These are phyloP conservation scores for Pseudotsuga menziesii DNA, from an alignment of 75 land plant genomes.

Conservation along the genomic window DNA sequence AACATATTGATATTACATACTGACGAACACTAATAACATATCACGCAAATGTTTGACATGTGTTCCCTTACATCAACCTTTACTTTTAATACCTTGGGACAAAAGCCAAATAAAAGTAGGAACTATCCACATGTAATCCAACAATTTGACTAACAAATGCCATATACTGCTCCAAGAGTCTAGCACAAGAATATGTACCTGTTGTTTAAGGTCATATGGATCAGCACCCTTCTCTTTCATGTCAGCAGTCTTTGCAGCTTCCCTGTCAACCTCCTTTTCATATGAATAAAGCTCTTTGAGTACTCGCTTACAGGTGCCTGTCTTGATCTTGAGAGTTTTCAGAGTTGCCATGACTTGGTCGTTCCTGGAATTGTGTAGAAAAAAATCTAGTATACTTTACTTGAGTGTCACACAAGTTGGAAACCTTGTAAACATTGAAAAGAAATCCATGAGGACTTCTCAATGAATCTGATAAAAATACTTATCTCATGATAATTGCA, in stretches of 20 bases:
- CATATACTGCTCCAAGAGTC: background rate
- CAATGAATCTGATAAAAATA: background rate
- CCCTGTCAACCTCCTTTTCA: conserved; percentile 89
- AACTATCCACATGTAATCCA: background rate
- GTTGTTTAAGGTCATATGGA: conserved; percentile 92
- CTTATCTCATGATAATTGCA: background rate
- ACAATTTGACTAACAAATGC: background rate
- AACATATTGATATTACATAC: too few species aligned
- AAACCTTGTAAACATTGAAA: background rate
- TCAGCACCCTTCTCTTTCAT: conserved; percentile 93
- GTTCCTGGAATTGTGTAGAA: background rate
- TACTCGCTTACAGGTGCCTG: conserved; percentile 73
- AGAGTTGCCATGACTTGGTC: conserved; percentile 57
- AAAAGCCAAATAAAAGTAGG: background rate
- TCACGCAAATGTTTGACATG: too few species aligned
- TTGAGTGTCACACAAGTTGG: background rate
- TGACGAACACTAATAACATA: too few species aligned
- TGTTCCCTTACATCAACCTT: too few species aligned
- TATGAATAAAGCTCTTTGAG: conserved; percentile 87
- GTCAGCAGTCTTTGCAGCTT: conserved; percentile 70
- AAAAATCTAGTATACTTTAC: background rate
- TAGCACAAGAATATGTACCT: conserved; percentile 37
- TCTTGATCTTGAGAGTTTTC: conserved; percentile 77
- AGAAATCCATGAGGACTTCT: background rate
- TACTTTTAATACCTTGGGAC: background rate